A percentile compares a stretch with the other conserved stretches of the same genome.
These are phyloP conservation scores for Penicillium capsulatum DNA, from an alignment of 2,329 filamentous ascomycete species.

Conservation along the genomic window DNA sequence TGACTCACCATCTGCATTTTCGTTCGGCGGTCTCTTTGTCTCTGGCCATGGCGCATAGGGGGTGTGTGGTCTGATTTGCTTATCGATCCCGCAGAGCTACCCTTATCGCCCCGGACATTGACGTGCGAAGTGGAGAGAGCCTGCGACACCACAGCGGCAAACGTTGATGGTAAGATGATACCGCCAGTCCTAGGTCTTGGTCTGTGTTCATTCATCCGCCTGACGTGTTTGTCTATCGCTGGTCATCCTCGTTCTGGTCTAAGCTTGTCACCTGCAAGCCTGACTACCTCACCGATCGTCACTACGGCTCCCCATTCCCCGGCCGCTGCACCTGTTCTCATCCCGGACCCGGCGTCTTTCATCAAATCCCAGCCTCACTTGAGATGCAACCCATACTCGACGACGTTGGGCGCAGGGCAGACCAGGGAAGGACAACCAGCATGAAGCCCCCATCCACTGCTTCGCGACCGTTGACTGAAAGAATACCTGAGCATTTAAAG, in stretches of 20 bases:
- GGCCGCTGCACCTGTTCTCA: slow-evolving; percentile 1
- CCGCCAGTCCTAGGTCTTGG: slow-evolving; percentile 11
- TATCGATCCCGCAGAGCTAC: slow-evolving; percentile 15
- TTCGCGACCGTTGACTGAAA: slow-evolving; percentile 45
- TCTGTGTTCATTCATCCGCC: slow-evolving; percentile 8
- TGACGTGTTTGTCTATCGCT: slow-evolving; percentile 13
- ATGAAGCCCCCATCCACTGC: slow-evolving; percentile 42
- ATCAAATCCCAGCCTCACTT: slow-evolving; percentile 4
- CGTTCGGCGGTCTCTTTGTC: neutral
- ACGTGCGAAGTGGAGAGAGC: neutral
- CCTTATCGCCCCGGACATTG: slow-evolving; percentile 13
- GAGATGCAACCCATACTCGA: slow-evolving; percentile 38
- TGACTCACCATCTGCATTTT: neutral
- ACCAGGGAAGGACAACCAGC: slow-evolving; percentile 40
- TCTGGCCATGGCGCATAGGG: neutral
- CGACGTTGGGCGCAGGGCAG: slow-evolving; percentile 40
- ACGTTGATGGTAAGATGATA: slow-evolving; percentile 15
- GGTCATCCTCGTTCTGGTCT: slow-evolving; percentile 13
- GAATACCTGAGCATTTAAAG: slow-evolving; percentile 56
- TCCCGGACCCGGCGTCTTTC: slow-evolving; percentile 1
- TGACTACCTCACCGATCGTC: slow-evolving; percentile 10
- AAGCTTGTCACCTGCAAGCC: slow-evolving; percentile 21
- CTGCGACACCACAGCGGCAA: slow-evolving; percentile 6
- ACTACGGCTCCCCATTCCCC: slow-evolving; percentile 6
- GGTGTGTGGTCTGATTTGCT: slow-evolving; percentile 10